phyloP scores from a whole-genome alignment of 257 asterid genomes.

The Solanum pinnatisectum region DNA sequence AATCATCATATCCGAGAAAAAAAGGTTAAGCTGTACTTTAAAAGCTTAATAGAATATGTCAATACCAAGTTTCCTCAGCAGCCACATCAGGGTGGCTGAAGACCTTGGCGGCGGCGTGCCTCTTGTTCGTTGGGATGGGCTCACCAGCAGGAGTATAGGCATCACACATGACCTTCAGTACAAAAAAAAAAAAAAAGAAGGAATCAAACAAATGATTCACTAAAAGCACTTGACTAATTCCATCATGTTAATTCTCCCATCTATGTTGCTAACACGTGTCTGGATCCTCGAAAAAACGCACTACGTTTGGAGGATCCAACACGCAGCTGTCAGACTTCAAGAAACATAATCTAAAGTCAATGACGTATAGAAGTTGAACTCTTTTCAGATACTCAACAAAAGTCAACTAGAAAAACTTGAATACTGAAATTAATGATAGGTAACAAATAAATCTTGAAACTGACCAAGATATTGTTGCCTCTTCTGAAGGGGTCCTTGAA shows the following conservation, averaged over 20 bases:
- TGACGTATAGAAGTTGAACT: not conserved
- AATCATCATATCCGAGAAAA: not conserved
- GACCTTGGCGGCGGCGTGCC: slow-evolving; percentile 58
- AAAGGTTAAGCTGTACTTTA: not conserved
- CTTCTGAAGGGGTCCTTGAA: slow-evolving; percentile 87
- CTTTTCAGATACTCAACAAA: not conserved
- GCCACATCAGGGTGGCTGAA: slow-evolving; percentile 67
- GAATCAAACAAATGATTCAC: not conserved
- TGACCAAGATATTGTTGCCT: slow-evolving; percentile 74
- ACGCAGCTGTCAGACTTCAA: not conserved
- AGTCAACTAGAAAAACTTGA: not conserved
- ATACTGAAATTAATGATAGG: not conserved
- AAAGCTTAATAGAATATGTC: not conserved
- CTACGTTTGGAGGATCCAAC: not conserved
- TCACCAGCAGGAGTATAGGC: slow-evolving; percentile 92
- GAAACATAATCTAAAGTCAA: not conserved
- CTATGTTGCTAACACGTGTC: not conserved
- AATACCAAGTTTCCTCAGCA: slow-evolving; percentile 75
- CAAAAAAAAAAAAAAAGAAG: not conserved
- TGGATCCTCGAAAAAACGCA: not conserved
- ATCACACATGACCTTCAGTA: slow-evolving; percentile 71
- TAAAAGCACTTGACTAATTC: not conserved
- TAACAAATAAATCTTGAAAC: not conserved
- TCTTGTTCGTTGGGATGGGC: slow-evolving; percentile 80
- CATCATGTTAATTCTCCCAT: not conserved